Base-by-base conservation (phyloP, 495 filamentous ascomycete species). In the Annulohypoxylon maeteangense region DNA sequence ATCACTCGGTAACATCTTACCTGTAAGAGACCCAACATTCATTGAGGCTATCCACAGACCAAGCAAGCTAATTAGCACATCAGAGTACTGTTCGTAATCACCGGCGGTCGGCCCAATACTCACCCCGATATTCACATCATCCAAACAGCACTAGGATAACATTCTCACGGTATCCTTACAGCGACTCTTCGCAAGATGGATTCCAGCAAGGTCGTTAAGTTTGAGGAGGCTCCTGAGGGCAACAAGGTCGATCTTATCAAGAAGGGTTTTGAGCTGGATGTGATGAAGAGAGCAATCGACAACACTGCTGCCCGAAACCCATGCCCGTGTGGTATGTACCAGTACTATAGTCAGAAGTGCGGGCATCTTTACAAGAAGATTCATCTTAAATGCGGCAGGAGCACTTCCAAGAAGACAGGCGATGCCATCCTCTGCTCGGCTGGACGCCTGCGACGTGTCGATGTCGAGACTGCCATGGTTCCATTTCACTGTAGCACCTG, bases 311-410 rank as follows among this genome's bases (percentile, higher is more conserved):
- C 40, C 7, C 7, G 5, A 1, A 1, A 27, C 4, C 42, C 40
- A 2, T 65, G 62, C 51, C 7, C 18, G 1, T 65, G 62, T 23
- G 62, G 62, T 2, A 3, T 12, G 2, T 65, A 65, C 23, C 12
- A 40, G n/a, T 65, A 65, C 51, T 58, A 58, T 42, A 65, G 62
- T 20, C 62, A 58, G 12, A 47, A 50, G 36, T 65, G 62, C n/a
- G 62, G 62, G 14, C 48, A 42, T 38, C 10, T 40, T 2, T 65
- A 65, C 44, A 65, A 65, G 62, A 50, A 12, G 18, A 42, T 65
- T 31, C 16, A 25, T 6, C 12, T 65, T 27, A 65, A 65, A 29
- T 65, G 62, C n/a, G 62, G 62, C 29, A 47, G 34, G 1, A 50
- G 42, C 2, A 22, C 0, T 7, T 65, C 62, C 1, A 4, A 3